Evolutionary conservation across 805 yeast species (phyloP).

Genomic region (Candida sithepensis): DNA sequence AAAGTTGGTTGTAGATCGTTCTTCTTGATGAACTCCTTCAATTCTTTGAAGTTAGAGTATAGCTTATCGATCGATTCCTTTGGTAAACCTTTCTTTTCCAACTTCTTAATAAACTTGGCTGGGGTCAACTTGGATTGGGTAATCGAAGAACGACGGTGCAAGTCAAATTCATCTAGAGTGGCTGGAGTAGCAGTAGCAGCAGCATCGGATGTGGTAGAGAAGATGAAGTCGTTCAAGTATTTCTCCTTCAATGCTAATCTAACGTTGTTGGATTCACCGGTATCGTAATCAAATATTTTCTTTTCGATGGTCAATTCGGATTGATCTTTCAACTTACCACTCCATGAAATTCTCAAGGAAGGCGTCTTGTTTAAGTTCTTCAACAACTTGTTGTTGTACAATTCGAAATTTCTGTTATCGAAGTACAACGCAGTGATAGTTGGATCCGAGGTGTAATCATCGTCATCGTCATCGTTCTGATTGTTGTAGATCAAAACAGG

Average conservation of each 20-base stretch:
- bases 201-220: slow-evolving; percentile 7
- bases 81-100: slow-evolving; percentile 59
- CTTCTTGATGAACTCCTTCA: slow-evolving; percentile 60
- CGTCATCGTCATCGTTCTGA: slow-evolving; percentile 42
- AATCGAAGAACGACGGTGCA: slow-evolving; percentile 6
- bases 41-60: slow-evolving; percentile 51
- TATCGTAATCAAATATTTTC: slow-evolving; percentile 60
- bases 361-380: slow-evolving; percentile 60
- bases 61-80: slow-evolving; percentile 48
- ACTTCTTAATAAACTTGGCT: slow-evolving; percentile 54
- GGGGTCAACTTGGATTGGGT: slow-evolving; percentile 22
- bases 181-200: slow-evolving; percentile 24
- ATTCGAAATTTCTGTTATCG: slow-evolving; percentile 77
- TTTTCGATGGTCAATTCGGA: slow-evolving; percentile 81
- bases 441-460: slow-evolving; percentile 64
- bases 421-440: slow-evolving; percentile 82
- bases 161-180: slow-evolving; percentile 35
- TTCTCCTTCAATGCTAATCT: slow-evolving; percentile 76
- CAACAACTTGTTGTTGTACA: slow-evolving; percentile 79
- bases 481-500: slow-evolving; percentile 81
- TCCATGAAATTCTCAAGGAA: slow-evolving; percentile 85
- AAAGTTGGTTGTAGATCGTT: slow-evolving; percentile 77
- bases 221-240: slow-evolving; percentile 68
- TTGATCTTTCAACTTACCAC: slow-evolving; percentile 73
- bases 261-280: slow-evolving; percentile 46